Evolutionary conservation across 2,329 filamentous ascomycete species (phyloP), one percentile per base, ranked within the genome.

Genomic region (Juglanconis juglandina): DNA sequence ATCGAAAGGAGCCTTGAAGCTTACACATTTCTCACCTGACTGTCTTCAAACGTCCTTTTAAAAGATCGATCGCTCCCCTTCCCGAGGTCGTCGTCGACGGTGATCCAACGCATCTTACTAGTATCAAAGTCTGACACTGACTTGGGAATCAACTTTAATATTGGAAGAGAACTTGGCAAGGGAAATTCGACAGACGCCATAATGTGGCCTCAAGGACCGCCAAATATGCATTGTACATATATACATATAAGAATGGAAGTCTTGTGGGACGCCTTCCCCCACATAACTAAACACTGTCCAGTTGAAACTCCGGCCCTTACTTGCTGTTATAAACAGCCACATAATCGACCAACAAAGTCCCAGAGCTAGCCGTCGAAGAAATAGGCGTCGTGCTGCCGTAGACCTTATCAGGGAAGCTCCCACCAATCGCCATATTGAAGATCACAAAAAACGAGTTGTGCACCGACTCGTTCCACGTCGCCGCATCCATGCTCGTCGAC

Each of bases 351-450:
- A 52, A 34, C 41, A 59, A 33, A 1, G 57, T 59, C n/a, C 57
- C 57, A 10, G 50, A 32, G 3, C 30, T n/a, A 24, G 50, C 57
- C 10, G 57, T 59, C 11, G 41, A 47, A 0, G 48, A 49, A 7
- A 60, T 37, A 5, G 69, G 69, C 37, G 69, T 71, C n/a, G 60
- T 63, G 30, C 49, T 54, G 13, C 69, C 69, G 48, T 63, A 63
- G 4, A 68, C 56, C 5, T 66, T 67, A 56, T 70, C 64, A 1
- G 69, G 69, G 60, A 69, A 71, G 2, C 64, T 51, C 9, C 69
- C 69, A 4, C 69, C 69, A 42, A 71, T 69, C 6, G 69, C 69
- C 9, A 71, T 55, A 47, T 71, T 69, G 41, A 71, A 46, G 6
- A 71, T 62, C 17, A 71, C 49, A 56, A 66, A 70, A 50, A 65